Evolutionary conservation across 2,329 filamentous ascomycete species (phyloP).

Genomic region (Aspergillus sp.): DNA sequence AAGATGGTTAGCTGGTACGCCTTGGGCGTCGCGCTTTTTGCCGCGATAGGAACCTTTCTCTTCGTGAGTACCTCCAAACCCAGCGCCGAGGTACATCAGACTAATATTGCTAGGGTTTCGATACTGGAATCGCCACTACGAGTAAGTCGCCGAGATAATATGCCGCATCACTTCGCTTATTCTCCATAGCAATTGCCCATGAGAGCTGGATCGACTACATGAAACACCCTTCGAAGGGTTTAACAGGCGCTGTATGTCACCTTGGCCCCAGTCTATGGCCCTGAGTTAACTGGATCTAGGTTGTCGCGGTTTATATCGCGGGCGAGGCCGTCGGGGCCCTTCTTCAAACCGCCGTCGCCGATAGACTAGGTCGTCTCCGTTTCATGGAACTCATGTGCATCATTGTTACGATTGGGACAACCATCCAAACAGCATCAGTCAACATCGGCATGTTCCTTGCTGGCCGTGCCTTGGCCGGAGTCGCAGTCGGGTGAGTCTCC

Average conservation of each 20-base stretch:
- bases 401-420: conserved; percentile 59
- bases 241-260: conserved; percentile 57
- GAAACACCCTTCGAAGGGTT: conserved; percentile 57
- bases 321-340: conserved; percentile 62
- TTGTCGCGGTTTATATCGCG: conserved; percentile 64
- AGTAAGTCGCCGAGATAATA: conserved; percentile 42
- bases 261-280: too few species aligned
- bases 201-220: conserved; percentile 65
- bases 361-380: conserved; percentile 57
- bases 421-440: conserved; percentile 59
- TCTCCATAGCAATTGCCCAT: conserved; percentile 58
- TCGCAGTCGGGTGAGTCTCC: conserved; percentile 49
- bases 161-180: neutral
- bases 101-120: conserved; percentile 55
- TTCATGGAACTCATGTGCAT: conserved; percentile 61
- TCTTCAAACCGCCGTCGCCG: conserved; percentile 58
- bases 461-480: conserved; percentile 54
- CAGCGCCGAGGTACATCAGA: neutral
- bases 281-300: conserved; percentile 33
- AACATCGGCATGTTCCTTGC: conserved; percentile 61
- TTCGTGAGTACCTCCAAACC: conserved; percentile 49
- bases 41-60: conserved; percentile 63
- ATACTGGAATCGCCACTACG: conserved; percentile 64
- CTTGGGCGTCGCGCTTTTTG: conserved; percentile 59
- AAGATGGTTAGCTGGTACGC: conserved; percentile 52